Conservation (phyloP, 2,329 filamentous ascomycete species). For the Trichophaea hybrida region DNA sequence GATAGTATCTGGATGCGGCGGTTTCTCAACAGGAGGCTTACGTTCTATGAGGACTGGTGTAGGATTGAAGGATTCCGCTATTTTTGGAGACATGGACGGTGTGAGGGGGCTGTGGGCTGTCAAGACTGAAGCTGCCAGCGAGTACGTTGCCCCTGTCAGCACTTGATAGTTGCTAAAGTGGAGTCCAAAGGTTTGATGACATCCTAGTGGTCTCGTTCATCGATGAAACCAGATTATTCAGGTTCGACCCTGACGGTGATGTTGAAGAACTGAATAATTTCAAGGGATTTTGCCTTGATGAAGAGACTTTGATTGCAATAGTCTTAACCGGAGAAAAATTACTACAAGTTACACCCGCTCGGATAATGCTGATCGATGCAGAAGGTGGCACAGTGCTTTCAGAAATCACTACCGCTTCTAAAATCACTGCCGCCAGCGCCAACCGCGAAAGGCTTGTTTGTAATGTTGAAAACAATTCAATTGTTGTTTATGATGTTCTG, state of each 20-base stretch:
- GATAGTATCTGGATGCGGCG: constrained; percentile 84
- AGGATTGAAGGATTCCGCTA: constrained; percentile 72
- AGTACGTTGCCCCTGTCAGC: neutral
- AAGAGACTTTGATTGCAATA: constrained; percentile 55
- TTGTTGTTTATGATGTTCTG: constrained; percentile 53
- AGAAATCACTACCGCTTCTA: constrained; percentile 35
- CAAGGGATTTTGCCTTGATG: constrained; percentile 51
- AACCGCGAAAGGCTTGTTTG: constrained; percentile 57
- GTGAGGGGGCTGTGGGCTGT: constrained; percentile 61
- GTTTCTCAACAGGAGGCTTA: constrained; percentile 74
- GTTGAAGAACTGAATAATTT: constrained; percentile 78
- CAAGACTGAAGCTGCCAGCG: constrained; percentile 33
- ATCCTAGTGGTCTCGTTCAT: constrained; percentile 67
- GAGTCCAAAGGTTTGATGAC: constrained; percentile 40
- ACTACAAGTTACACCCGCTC: constrained; percentile 59
- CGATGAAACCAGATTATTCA: constrained; percentile 69
- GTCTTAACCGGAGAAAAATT: constrained; percentile 51
- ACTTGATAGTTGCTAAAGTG: neutral
- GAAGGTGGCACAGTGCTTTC: constrained; percentile 36
- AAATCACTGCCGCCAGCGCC: constrained; percentile 64
- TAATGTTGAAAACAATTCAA: constrained; percentile 57
- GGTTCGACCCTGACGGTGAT: constrained; percentile 56
- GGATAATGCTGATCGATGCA: constrained; percentile 47
- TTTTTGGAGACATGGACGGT: constrained; percentile 63
- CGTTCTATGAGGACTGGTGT: constrained; percentile 88